A percentile compares a stretch with the other conserved stretches of the same genome.
Evolutionary conservation across 73 alveolate genomes (phyloP).

Genomic region (Diophrys appendiculata): DNA sequence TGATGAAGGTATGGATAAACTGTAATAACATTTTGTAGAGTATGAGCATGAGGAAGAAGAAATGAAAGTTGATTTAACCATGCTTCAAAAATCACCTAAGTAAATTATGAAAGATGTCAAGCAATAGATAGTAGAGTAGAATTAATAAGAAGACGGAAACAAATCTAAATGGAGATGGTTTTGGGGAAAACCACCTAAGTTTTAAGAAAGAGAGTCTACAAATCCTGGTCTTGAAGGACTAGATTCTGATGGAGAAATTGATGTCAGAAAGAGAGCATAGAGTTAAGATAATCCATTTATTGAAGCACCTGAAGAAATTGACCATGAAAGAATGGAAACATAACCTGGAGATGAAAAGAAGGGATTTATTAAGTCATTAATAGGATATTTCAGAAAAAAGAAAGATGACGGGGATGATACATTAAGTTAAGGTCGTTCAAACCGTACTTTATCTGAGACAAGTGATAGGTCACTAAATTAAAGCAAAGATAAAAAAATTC

Average conservation of each 20-base stretch:
- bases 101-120: slow-evolving; percentile 23
- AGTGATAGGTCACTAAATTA: too few relatives aligned
- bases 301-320: neutral
- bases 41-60: slow-evolving; percentile 21
- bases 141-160: neutral
- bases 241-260: too few relatives aligned
- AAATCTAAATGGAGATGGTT: slow-evolving; percentile 35
- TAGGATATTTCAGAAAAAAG: slow-evolving; percentile 38
- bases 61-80: slow-evolving; percentile 20
- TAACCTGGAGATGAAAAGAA: slow-evolving; percentile 21
- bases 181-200: slow-evolving; percentile 33
- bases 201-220: too few relatives aligned
- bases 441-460: too few relatives aligned
- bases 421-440: too few relatives aligned
- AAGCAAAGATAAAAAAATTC: too few relatives aligned
- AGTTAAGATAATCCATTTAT: neutral
- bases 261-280: neutral
- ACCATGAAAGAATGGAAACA: neutral
- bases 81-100: slow-evolving; percentile 33
- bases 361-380: slow-evolving; percentile 22
- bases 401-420: neutral
- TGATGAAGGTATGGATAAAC: too few relatives aligned
- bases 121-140: slow-evolving; percentile 17
- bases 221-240: too few relatives aligned
- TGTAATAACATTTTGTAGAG: too few relatives aligned